Evolutionary conservation across 768 basidiomycete genomes (phyloP), one percentile per base, ranked within the genome.

Genomic region (Lenzites betulinus): DNA sequence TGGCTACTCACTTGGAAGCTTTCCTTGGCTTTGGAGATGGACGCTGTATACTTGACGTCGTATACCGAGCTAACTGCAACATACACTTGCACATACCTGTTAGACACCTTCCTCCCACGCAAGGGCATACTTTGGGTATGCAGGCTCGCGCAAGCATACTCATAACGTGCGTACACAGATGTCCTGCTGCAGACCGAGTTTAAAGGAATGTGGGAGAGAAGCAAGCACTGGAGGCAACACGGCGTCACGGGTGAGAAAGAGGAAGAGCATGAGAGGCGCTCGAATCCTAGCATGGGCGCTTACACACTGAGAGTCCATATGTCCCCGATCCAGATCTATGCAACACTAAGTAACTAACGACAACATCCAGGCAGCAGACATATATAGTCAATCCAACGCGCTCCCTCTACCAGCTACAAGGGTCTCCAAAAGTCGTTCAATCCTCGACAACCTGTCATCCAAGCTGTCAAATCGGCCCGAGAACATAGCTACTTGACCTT

Each of bases 101-200:
- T 5, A 58, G 39, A 20, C 61, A 62, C 16, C 56, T 42, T 7
- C 61, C 55, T 3, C 61, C 55, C 9, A 36, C 44, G 20, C 61
- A 62, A 16, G 61, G 61, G 23, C 61, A 62, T 13, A 62, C 55
- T 43, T 58, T 57, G 28, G 56, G 2, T 4, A 62, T 2, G 11
- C 50, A 42, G 9, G 23, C 26, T 11, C 61, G 55, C 12, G 61
- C 50, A 15, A 62, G 51, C 61, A 62, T 62, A 13, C 11, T 18
- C 3, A 13, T 4, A 36, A 13, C 11, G 15, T 39, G 13, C 38
- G 15, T 16, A 39, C 15, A 13, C 18, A 18, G 11, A 5, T 7
- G 18, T 13, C 7, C 38, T 39, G 18, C 6, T 13, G 38, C 15
- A 39, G 38, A 15, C 30, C 11, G 30, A 11, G 30, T n/a, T n/a